A percentile compares a stretch with the other conserved stretches of the same genome.
Conservation (phyloP, 225 moss, liverwort and hornwort genomes). For the Physcomitrium patens region DNA sequence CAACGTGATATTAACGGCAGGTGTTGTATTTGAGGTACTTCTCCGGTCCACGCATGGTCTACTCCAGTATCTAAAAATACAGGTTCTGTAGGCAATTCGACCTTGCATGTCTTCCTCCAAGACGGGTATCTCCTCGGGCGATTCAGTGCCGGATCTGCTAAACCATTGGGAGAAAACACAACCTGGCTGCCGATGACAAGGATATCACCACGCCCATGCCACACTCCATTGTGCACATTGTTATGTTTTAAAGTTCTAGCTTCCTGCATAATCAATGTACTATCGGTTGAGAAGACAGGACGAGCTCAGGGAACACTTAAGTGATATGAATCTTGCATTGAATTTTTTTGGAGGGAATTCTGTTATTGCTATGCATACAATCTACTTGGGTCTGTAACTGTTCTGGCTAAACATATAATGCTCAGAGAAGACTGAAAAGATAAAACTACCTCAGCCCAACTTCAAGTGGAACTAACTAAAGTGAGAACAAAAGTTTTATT, state of each 20-base stretch:
- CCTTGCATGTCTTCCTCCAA: slow-evolving; percentile 45
- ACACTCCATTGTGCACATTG: slow-evolving; percentile 70
- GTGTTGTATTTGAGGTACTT: slow-evolving; percentile 32
- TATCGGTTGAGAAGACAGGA: not conserved
- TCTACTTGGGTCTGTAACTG: no score
- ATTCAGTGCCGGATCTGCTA: slow-evolving; percentile 38
- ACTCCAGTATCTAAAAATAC: slow-evolving; percentile 31
- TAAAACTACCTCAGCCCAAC: not conserved
- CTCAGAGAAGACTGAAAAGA: no score
- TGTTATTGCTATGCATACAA: no score
- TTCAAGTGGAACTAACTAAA: not conserved
- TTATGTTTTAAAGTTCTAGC: slow-evolving; percentile 64
- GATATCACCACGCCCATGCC: slow-evolving; percentile 68
- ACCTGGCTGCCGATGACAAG: slow-evolving; percentile 66
- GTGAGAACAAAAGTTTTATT: not conserved
- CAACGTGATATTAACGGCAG: slow-evolving; percentile 50
- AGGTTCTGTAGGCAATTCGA: slow-evolving; percentile 29
- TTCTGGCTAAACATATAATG: no score
- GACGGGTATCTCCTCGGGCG: slow-evolving; percentile 51
- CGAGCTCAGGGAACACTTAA: not conserved
- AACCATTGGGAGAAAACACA: slow-evolving; percentile 50
- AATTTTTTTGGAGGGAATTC: not conserved
- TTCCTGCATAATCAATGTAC: slow-evolving; percentile 41
- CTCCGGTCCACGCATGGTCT: slow-evolving; percentile 51
- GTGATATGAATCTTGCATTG: not conserved